Base-by-base conservation (phyloP, 495 filamentous ascomycete species). In the Penicillium subrubescens region DNA sequence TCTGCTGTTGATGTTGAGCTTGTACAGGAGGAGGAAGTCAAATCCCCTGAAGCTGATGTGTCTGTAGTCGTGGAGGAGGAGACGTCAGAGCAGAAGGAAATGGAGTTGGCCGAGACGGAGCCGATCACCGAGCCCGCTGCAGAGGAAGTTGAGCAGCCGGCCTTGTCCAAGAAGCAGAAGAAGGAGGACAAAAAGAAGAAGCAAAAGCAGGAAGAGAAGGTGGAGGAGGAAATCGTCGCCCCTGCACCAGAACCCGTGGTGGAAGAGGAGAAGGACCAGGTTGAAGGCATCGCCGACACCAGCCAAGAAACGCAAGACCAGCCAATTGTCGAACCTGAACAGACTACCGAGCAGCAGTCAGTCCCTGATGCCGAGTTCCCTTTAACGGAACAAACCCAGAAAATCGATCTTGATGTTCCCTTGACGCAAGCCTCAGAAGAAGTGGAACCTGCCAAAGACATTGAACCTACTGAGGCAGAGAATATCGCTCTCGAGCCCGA, bases 161-260 rank as follows among this genome's bases (percentile, higher is more conserved):
- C 25, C 21, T 48, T 54, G 34, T 67, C 66, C 17, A 67, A 71
- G 51, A 71, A 73, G 34, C 56, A 73, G 41, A 73, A 68, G 41
- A 67, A 67, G 57, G 67, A 71, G 54, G 60, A 71, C 19, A 67
- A 71, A 56, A 72, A 68, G 60, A 67, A 61, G 64, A 67, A 67
- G 29, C 50, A 63, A n/a, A 70, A 64, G 43, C 64, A 65, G 50
- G 62, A 66, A 15, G 25, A 34, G 27, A 50, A 48, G 3, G 19
- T 6, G 0, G 57, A 60, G n/a, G 65, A 69, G 23, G 58, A 67
- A 41, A 0, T 12, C 33, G 34, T 48, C 21, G 23, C 25, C 19
- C 35, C 53, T 55, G 33, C 61, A 41, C 43, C 34, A 0, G 39
- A 59, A 31, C 2, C 25, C 19, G 5, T n/a, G 23, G 17, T 14